Conservation (phyloP, 345 rosid genomes). For the Brassica napus region Da-Ae NC_063436.1:9243001-9243500, state of each 20-base stretch:
- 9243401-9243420: not conserved
- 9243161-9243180: slow-evolving; percentile 69
- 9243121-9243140: slow-evolving; percentile 49
- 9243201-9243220: slow-evolving; percentile 88
- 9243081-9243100: not conserved
- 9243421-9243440: slow-evolving; percentile 1
- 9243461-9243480: slow-evolving; percentile 7
- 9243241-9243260: slow-evolving; percentile 82
- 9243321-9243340: slow-evolving; percentile 78
- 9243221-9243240: slow-evolving; percentile 82
- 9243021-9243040: slow-evolving; percentile 88
- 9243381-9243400: slow-evolving; percentile 72
- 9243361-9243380: slow-evolving; percentile 62
- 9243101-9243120: slow-evolving; percentile 10
- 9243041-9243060: slow-evolving; percentile 95
- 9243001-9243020: slow-evolving; percentile 86
- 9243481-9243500: slow-evolving; percentile 18
- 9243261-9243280: not conserved
- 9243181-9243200: slow-evolving; percentile 78
- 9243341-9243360: slow-evolving; percentile 82
- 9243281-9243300: not conserved
- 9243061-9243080: not conserved
- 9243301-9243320: not conserved
- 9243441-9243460: not conserved
- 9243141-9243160: slow-evolving; percentile 67